A percentile compares a stretch with the other conserved stretches of the same genome.
Conservation (phyloP, 371 early-diverging fungal species). For the Catenaria anguillulae region DNA sequence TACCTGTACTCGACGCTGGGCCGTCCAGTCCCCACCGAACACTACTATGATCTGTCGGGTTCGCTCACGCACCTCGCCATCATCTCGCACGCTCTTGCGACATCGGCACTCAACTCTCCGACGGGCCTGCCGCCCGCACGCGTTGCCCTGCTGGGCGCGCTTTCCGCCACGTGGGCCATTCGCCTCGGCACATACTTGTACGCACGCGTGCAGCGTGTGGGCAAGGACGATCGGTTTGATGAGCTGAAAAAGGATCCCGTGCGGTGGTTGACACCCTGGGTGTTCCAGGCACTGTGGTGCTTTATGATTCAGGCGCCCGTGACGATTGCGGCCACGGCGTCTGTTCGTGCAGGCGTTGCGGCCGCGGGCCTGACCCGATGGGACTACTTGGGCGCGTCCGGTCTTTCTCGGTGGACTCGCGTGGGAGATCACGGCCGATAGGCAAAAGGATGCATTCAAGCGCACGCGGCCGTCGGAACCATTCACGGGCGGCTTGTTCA, state of each 20-base stretch:
- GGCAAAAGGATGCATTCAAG: constrained; percentile 22
- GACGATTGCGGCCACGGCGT: constrained; percentile 11
- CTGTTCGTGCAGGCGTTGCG: no score
- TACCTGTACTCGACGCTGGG: constrained; percentile 4
- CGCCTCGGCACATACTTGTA: not conserved
- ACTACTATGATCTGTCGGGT: not conserved
- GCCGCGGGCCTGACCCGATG: no score
- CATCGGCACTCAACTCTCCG: no score
- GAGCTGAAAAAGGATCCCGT: not conserved
- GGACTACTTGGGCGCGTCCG: no score
- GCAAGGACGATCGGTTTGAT: not conserved
- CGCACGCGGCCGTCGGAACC: constrained; percentile 12
- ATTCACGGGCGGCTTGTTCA: constrained; percentile 13
- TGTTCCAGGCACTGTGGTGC: not conserved
- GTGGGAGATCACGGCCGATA: constrained; percentile 25
- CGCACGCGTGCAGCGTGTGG: not conserved
- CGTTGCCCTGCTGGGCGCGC: not conserved
- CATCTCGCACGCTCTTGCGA: not conserved
- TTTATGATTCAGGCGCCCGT: not conserved
- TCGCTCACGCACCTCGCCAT: not conserved
- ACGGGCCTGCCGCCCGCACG: not conserved
- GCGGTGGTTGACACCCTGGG: not conserved
- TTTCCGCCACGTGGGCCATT: not conserved
- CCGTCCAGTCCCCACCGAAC: not conserved
- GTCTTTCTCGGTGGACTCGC: constrained; percentile 25